Evolutionary conservation across 164 flowering plant species (phyloP).

Genomic region (Magnolia officinalis): DNA sequence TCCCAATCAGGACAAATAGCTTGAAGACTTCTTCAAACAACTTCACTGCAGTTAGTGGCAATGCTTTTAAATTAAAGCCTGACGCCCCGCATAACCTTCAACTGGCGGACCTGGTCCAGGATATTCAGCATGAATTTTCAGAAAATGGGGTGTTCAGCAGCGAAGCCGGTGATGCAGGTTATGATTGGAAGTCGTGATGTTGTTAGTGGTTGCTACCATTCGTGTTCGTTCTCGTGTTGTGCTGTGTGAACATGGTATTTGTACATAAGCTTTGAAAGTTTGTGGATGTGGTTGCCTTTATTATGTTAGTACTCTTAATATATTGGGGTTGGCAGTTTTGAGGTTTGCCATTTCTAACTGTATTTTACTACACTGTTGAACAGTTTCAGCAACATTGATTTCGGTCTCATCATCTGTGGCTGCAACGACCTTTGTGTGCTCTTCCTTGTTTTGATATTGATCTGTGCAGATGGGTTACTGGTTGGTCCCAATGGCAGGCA

Average conservation of each 20-base stretch:
- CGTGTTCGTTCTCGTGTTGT: neutral
- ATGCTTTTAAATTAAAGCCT: conserved; percentile 35
- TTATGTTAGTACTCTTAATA: neutral
- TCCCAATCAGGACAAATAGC: conserved; percentile 14
- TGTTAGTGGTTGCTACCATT: neutral
- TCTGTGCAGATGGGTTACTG: no score
- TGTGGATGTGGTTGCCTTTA: neutral
- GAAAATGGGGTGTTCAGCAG: conserved; percentile 55
- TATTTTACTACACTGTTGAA: neutral
- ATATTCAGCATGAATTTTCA: conserved; percentile 57
- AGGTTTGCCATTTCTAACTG: conserved; percentile 9
- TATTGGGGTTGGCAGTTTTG: conserved; percentile 5
- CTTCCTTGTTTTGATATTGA: no score
- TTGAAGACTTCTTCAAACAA: conserved; percentile 19
- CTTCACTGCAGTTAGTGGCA: conserved; percentile 15
- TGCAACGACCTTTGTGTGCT: neutral
- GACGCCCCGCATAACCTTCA: conserved; percentile 43
- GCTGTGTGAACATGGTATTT: neutral
- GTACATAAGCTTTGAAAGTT: neutral
- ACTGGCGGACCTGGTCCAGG: conserved; percentile 53
- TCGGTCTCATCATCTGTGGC: neutral
- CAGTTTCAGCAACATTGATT: neutral
- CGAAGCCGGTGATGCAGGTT: conserved; percentile 58
- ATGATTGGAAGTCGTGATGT: conserved; percentile 62
- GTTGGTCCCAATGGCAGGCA: no score